Evolutionary conservation across 345 rosid genomes (phyloP).

Genomic region (Microcos paniculata): DNA sequence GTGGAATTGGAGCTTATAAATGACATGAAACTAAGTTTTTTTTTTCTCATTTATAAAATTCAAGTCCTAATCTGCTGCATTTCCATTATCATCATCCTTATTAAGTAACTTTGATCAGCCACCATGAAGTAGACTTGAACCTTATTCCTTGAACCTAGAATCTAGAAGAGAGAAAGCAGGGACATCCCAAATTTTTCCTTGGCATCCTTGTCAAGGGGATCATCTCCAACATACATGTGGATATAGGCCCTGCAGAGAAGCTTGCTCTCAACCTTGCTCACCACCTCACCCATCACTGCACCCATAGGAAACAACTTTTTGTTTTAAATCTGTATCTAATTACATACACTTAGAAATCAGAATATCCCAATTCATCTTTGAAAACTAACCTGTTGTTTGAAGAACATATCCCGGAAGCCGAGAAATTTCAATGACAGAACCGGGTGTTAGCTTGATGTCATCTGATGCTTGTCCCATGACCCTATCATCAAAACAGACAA

Average conservation of each 20-base stretch:
- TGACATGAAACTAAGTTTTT: not conserved
- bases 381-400: slow-evolving; percentile 33
- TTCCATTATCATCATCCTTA: slow-evolving; percentile 15
- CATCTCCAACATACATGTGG: slow-evolving; percentile 49
- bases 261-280: slow-evolving; percentile 47
- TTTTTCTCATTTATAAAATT: not conserved
- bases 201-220: slow-evolving; percentile 47
- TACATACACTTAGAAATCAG: too few relatives aligned
- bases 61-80: slow-evolving; percentile 14
- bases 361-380: not conserved
- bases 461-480: slow-evolving; percentile 46
- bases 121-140: too few relatives aligned
- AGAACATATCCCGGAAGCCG: slow-evolving; percentile 44
- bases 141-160: slow-evolving; percentile 15
- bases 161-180: slow-evolving; percentile 45
- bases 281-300: slow-evolving; percentile 45
- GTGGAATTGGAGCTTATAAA: slow-evolving; percentile 2
- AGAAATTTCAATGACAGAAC: slow-evolving; percentile 48
- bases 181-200: slow-evolving; percentile 45
- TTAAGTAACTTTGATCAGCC: slow-evolving; percentile 5
- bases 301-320: not conserved
- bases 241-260: slow-evolving; percentile 53
- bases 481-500: slow-evolving; percentile 22
- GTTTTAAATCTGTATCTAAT: not conserved
- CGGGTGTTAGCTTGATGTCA: slow-evolving; percentile 39